Conservation (phyloP, 2,329 filamentous ascomycete species). For the Teratosphaeria zuluensis region DNA sequence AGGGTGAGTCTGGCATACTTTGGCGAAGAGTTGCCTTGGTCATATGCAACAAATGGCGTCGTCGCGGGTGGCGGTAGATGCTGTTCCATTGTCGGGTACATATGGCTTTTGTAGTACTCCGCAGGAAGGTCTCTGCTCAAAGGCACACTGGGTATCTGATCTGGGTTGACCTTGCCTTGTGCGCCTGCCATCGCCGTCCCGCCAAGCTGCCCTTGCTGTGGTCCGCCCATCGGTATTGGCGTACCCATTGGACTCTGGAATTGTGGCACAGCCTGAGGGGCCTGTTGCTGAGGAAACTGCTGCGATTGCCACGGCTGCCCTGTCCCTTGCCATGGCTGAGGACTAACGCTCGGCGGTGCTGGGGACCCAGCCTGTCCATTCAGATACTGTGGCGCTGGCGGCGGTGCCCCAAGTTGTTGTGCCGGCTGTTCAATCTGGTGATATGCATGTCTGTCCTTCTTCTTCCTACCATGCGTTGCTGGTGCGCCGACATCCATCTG, state of each 20-base stretch:
- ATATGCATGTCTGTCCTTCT: conserved; percentile 91
- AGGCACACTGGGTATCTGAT: conserved; percentile 88
- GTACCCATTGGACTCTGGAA: conserved; percentile 15
- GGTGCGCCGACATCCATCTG: conserved; percentile 49
- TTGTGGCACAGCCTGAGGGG: conserved; percentile 4
- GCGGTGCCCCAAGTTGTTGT: conserved; percentile 54
- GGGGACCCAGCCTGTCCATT: conserved; percentile 33
- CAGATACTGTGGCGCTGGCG: conserved; percentile 49
- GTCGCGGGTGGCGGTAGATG: conserved; percentile 83
- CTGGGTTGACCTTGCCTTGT: conserved; percentile 71
- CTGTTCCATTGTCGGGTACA: conserved; percentile 92
- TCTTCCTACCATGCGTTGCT: conserved; percentile 57
- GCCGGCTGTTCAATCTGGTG: conserved; percentile 69
- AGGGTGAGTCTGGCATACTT: conserved; percentile 86
- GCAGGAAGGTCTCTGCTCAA: conserved; percentile 72
- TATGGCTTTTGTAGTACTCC: conserved; percentile 72
- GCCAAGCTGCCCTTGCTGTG: conserved; percentile 11
- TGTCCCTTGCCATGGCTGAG: conserved; percentile 26
- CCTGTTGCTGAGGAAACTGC: conserved; percentile 9
- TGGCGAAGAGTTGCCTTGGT: conserved; percentile 93
- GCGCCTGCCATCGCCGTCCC: conserved; percentile 28
- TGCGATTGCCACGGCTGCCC: conserved; percentile 27
- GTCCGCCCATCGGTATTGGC: conserved; percentile 19
- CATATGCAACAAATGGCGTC: conserved; percentile 82
- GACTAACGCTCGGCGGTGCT: conserved; percentile 11